Conservation (phyloP, 352 stramenopile species). For the Phytophthora sp. region DNA sequence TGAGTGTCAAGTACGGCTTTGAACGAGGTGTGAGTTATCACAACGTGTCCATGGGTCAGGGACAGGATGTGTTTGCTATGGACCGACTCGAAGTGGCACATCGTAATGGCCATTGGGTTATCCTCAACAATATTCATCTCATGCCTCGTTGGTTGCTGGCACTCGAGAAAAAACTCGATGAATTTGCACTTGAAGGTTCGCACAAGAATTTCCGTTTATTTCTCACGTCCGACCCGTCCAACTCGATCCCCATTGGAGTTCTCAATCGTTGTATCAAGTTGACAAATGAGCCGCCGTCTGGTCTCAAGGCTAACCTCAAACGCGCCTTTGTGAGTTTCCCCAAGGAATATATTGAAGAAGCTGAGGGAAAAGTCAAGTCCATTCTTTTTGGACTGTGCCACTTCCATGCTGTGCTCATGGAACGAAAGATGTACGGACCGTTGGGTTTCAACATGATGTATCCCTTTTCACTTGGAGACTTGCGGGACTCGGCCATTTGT, state of each 20-base stretch:
- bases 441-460: constrained; percentile 99
- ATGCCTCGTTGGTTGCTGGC: constrained; percentile 96
- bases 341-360: constrained; percentile 96
- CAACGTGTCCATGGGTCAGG: constrained; percentile 98
- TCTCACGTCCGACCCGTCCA: constrained; percentile 94
- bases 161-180: constrained; percentile 97
- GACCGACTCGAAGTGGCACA: constrained; percentile 94
- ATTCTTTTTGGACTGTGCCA: constrained; percentile 98
- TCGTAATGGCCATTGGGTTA: constrained; percentile 97
- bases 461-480: constrained; percentile 96
- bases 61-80: constrained; percentile 96
- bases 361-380: constrained; percentile 95
- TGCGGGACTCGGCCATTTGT: constrained; percentile 95
- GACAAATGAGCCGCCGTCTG: constrained; percentile 95
- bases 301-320: constrained; percentile 97
- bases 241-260: constrained; percentile 94
- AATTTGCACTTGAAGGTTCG: constrained; percentile 93
- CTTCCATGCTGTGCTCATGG: constrained; percentile 98
- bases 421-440: constrained; percentile 97
- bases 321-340: constrained; percentile 96
- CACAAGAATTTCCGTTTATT: constrained; percentile 96
- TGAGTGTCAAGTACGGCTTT: constrained; percentile 95
- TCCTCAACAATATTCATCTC: constrained; percentile 98
- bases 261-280: constrained; percentile 97
- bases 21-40: constrained; percentile 96